Evolutionary conservation across 1,139 yeast species (phyloP), one percentile per base, ranked within the genome.

Genomic region (Taphrina communis): DNA sequence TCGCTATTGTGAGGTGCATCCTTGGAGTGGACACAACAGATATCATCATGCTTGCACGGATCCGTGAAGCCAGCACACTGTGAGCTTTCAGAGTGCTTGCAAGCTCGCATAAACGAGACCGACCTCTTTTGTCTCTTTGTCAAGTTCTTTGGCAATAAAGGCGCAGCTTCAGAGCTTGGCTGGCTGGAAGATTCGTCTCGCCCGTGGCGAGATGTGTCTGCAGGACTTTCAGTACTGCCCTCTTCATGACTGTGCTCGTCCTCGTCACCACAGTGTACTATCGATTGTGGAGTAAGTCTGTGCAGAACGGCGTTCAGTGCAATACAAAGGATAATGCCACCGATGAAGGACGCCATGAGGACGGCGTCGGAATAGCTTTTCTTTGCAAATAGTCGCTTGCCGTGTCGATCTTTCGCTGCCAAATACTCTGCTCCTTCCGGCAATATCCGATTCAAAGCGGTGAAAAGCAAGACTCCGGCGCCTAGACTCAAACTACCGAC

Each of bases 391-490:
- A 60, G 38, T 25, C 74, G 61, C 1, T 69, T 66, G 6, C 71
- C 52, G 55, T 76, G 69, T 14, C 50, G 42, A 25, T 14, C 21
- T 0, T 78, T 78, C 14, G 75, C 71, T 19, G 74, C 75, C 67
- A 82, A 79, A 71, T 78, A 80, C 8, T 74, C 72, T 57, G 77
- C 73, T 1, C 88, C 83, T 71, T 83, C 85, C 0, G 94, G 94
- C 8, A 89, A 76, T 70, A 89, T 79, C 71, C 85, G 82, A 76
- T 83, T 86, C 58, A 89, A 78, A 0, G 93, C 83, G 0, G 94
- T 88, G 74, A 88, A 85, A 8, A 88, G 70, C 53, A 69, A 51
- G 17, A 69, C 69, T 17, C 95, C 95, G 0, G 90, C 81, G 73
- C 90, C 86, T 68, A 89, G 79, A 0, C 88, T 82, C 55, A 87